Percentiles rank a stretch among this genome's conserved stretches.
Conservation (phyloP, 148 eudicot genomes). For the Cornus florida region DNA sequence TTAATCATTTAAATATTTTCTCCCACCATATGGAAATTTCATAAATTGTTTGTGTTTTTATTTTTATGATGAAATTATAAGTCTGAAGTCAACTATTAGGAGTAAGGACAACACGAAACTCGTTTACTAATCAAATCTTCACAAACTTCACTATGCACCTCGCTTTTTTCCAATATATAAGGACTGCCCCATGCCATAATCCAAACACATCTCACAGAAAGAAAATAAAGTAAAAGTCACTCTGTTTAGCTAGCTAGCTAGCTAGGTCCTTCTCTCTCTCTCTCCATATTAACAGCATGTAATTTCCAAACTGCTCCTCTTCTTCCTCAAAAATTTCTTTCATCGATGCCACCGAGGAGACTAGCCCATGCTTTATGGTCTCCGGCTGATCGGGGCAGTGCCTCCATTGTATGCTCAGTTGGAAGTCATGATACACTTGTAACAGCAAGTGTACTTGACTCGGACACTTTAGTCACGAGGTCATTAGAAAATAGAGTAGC, state of each 20-base stretch:
- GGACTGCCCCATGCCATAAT: background rate
- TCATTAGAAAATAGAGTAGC: constrained; percentile 1
- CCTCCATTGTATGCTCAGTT: background rate
- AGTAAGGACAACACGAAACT: too few relatives aligned
- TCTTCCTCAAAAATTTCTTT: background rate
- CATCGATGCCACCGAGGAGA: background rate
- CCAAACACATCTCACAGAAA: background rate
- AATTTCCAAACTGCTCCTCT: background rate
- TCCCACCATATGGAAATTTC: too few relatives aligned
- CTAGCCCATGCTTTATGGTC: background rate
- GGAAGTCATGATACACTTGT: background rate
- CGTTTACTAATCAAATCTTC: too few relatives aligned
- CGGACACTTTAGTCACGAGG: background rate
- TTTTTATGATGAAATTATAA: too few relatives aligned
- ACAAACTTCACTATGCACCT: too few relatives aligned
- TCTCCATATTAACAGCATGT: background rate
- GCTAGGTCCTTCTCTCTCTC: background rate
- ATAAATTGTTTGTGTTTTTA: too few relatives aligned
- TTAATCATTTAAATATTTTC: too few relatives aligned
- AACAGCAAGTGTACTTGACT: background rate
- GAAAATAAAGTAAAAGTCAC: background rate
- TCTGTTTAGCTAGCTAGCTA: background rate
- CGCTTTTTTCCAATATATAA: too few relatives aligned
- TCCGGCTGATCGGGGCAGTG: background rate
- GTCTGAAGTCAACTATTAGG: too few relatives aligned